A percentile compares a stretch with the other conserved stretches of the same genome.
Conservation (phyloP, 495 filamentous ascomycete species). For the Aspergillus taichungensis region DNA sequence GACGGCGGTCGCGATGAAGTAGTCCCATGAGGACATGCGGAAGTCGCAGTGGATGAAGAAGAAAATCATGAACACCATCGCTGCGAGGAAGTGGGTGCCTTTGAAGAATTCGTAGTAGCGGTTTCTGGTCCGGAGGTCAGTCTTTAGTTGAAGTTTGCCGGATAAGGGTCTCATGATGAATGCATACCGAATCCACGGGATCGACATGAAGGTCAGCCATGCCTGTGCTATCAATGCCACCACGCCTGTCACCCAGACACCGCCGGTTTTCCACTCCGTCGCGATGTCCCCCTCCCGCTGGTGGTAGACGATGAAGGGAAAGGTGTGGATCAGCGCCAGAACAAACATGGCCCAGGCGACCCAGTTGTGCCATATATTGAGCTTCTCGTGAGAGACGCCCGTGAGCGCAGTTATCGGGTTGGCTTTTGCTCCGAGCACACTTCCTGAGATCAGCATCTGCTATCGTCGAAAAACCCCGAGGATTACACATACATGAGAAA, state of each 20-base stretch:
- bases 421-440: slow-evolving; percentile 24
- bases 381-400: no score
- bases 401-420: slow-evolving; percentile 8
- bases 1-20: slow-evolving; percentile 44
- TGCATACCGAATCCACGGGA: slow-evolving; percentile 34
- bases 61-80: slow-evolving; percentile 43
- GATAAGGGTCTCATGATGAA: no score
- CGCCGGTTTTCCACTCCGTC: no score
- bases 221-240: slow-evolving; percentile 40
- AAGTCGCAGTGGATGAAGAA: slow-evolving; percentile 54
- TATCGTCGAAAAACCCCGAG: not conserved
- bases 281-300: no score
- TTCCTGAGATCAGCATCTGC: slow-evolving; percentile 4
- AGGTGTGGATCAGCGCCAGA: no score
- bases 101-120: slow-evolving; percentile 56
- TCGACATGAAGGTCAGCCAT: slow-evolving; percentile 41
- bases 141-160: no score
- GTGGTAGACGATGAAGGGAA: no score
- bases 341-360: no score
- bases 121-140: slow-evolving; percentile 22
- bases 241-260: slow-evolving; percentile 19
- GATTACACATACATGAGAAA: slow-evolving; percentile 36
- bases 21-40: slow-evolving; percentile 39
- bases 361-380: no score
- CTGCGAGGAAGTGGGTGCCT: slow-evolving; percentile 42